Conservation (phyloP, 805 yeast genomes). For the Candida argentea region DNA sequence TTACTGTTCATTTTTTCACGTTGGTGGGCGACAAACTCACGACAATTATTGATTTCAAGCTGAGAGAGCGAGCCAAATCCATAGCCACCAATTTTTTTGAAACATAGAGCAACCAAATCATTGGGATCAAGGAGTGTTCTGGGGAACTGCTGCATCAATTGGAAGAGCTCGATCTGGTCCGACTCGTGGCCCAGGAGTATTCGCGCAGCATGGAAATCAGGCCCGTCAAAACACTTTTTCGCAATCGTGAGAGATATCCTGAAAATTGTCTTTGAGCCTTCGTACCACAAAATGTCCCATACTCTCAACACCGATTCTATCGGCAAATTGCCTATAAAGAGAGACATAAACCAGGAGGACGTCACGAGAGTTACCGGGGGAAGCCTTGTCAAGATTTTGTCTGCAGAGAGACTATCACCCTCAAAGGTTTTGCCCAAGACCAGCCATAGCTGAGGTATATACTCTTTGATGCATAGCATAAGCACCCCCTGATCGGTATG, state of each 20-base stretch:
- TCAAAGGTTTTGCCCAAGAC: slow-evolving; percentile 31
- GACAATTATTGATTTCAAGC: slow-evolving; percentile 69
- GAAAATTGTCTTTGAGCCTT: slow-evolving; percentile 80
- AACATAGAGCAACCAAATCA: slow-evolving; percentile 60
- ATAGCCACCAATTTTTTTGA: slow-evolving; percentile 55
- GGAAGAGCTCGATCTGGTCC: slow-evolving; percentile 53
- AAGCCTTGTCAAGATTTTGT: slow-evolving; percentile 54
- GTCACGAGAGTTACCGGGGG: slow-evolving; percentile 93
- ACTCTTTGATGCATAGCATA: slow-evolving; percentile 76
- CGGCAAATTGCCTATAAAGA: slow-evolving; percentile 86
- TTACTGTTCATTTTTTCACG: slow-evolving; percentile 30
- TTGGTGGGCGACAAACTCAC: slow-evolving; percentile 65
- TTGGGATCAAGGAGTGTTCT: slow-evolving; percentile 61
- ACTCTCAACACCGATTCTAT: slow-evolving; percentile 79
- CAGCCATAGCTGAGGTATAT: slow-evolving; percentile 73
- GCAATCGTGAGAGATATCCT: slow-evolving; percentile 73
- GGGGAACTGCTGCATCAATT: slow-evolving; percentile 77
- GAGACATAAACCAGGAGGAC: slow-evolving; percentile 96
- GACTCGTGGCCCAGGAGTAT: slow-evolving; percentile 15
- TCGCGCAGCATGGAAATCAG: slow-evolving; percentile 34
- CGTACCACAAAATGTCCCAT: slow-evolving; percentile 94
- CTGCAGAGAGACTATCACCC: slow-evolving; percentile 29
- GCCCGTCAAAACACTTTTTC: slow-evolving; percentile 55
- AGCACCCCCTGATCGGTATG: slow-evolving; percentile 91
- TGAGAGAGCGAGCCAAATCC: slow-evolving; percentile 68